These are phyloP conservation scores for Citrus inodora DNA, from an alignment of 345 rosid species.

Conservation along the genomic window DNA sequence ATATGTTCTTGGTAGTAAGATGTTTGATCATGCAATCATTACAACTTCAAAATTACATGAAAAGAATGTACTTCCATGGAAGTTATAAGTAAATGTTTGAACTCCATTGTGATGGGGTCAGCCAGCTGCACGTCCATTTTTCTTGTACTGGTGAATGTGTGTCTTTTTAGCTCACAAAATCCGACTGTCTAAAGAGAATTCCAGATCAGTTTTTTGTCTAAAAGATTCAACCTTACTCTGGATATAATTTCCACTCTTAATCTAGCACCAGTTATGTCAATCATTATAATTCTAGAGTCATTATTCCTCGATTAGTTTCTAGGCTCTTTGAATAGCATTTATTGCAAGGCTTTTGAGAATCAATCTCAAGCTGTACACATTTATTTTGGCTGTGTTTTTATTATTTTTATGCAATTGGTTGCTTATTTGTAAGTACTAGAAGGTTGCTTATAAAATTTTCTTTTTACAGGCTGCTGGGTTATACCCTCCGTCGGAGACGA, in stretches of 20 bases:
- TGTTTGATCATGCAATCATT: background rate
- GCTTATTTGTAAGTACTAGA: background rate
- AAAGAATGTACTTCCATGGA: background rate
- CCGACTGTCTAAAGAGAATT: no score
- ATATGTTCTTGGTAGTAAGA: background rate
- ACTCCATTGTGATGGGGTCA: background rate
- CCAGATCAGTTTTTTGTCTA: no score
- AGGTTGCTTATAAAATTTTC: slow-evolving; percentile 1
- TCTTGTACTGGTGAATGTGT: background rate
- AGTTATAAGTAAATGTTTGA: background rate
- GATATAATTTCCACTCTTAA: background rate
- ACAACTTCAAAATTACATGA: background rate
- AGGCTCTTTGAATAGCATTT: background rate
- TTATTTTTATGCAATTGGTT: background rate
- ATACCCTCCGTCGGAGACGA: slow-evolving; percentile 67
- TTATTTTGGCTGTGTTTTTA: background rate
- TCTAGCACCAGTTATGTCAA: background rate
- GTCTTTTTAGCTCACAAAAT: background rate
- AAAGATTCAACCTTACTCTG: background rate
- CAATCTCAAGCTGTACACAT: background rate
- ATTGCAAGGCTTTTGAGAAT: background rate
- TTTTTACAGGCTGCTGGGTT: slow-evolving; percentile 56
- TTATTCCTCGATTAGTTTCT: background rate
- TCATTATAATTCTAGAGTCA: background rate
- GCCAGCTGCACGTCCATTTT: background rate